Percentiles rank a stretch among this genome's conserved stretches.
Evolutionary conservation across 768 basidiomycete genomes (phyloP).

Genomic region (Infundibulicybe gibba): DNA sequence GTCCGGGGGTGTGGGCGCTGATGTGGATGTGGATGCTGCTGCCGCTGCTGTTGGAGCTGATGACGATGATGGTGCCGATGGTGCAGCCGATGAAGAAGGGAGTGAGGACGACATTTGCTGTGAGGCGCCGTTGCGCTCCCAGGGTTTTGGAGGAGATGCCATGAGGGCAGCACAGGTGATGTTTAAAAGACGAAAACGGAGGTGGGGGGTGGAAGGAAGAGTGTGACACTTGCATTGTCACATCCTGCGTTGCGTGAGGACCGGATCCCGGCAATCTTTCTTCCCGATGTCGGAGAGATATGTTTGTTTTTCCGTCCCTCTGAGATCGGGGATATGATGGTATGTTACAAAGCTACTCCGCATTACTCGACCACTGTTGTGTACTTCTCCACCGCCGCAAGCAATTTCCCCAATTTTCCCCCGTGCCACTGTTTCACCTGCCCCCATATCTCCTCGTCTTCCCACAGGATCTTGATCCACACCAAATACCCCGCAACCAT

Average conservation of each 20-base stretch:
- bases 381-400: conserved; percentile 20
- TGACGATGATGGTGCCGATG: conserved; percentile 22
- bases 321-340: no score
- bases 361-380: no score
- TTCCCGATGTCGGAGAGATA: no score
- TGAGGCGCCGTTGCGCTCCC: conserved; percentile 61
- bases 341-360: no score
- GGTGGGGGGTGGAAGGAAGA: no score
- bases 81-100: conserved; percentile 22
- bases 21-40: conserved; percentile 15
- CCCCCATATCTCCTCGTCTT: conserved; percentile 31
- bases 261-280: no score
- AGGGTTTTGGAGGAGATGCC: conserved; percentile 88
- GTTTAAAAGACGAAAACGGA: no score
- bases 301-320: no score
- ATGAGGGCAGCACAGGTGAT: conserved; percentile 30
- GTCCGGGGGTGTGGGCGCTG: conserved; percentile 16
- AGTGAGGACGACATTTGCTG: no score
- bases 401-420: conserved; percentile 25
- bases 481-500: conserved; percentile 20
- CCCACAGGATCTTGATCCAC: conserved; percentile 23
- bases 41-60: conserved; percentile 22
- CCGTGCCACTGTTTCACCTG: conserved; percentile 24
- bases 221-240: no score
- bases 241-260: no score